phyloP scores from a whole-genome alignment of 768 basidiomycete species.

The Rhodotorula paludigena region DNA sequence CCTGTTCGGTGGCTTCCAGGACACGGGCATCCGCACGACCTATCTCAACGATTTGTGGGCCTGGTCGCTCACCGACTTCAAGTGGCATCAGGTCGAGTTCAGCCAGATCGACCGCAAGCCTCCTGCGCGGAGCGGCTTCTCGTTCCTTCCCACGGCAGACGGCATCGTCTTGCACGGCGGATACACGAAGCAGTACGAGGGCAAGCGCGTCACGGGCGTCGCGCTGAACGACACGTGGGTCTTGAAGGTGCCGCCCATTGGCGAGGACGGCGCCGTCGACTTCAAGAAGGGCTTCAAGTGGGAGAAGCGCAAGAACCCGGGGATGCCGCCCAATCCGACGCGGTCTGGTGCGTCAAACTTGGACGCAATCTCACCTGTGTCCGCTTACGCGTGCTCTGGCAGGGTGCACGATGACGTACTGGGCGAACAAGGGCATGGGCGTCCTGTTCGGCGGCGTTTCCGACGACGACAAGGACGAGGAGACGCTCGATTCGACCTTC shows the following conservation, averaged over 20 bases:
- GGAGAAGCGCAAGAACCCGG: slow-evolving; percentile 75
- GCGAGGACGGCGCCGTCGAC: slow-evolving; percentile 46
- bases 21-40: slow-evolving; percentile 66
- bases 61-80: slow-evolving; percentile 63
- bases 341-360: neutral
- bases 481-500: slow-evolving; percentile 75
- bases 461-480: slow-evolving; percentile 79
- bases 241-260: slow-evolving; percentile 52
- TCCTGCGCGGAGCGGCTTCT: slow-evolving; percentile 63
- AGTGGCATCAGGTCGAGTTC: slow-evolving; percentile 73
- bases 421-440: slow-evolving; percentile 62
- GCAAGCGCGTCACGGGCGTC: slow-evolving; percentile 76
- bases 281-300: slow-evolving; percentile 66
- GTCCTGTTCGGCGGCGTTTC: slow-evolving; percentile 82
- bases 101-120: slow-evolving; percentile 66
- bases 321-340: slow-evolving; percentile 59
- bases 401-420: slow-evolving; percentile 77
- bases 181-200: slow-evolving; percentile 89
- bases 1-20: slow-evolving; percentile 85
- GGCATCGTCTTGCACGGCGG: slow-evolving; percentile 69
- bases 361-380: neutral
- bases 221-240: slow-evolving; percentile 89
- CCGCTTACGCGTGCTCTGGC: neutral
- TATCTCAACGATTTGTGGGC: slow-evolving; percentile 78
- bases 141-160: slow-evolving; percentile 69